Percentiles rank a stretch among this genome's conserved stretches.
phyloP scores from a whole-genome alignment of 2,329 filamentous ascomycete species.

The Bipolaris oryzae region DNA sequence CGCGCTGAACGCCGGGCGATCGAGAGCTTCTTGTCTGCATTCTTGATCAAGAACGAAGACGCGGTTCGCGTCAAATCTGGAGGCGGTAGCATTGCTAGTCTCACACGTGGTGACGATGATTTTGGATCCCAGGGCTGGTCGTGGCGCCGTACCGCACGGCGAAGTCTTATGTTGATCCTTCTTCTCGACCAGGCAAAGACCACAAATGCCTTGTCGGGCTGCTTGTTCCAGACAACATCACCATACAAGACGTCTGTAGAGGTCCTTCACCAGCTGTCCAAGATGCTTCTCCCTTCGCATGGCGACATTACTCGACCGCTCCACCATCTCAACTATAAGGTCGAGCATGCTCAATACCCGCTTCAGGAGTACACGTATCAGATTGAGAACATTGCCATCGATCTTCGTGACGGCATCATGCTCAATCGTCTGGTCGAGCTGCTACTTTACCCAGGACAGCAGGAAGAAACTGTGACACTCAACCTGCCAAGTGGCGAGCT shows the following conservation, averaged over 20 bases:
- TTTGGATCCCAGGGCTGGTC: slow-evolving; percentile 54
- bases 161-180: slow-evolving; percentile 65
- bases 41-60: slow-evolving; percentile 65
- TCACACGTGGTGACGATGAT: slow-evolving; percentile 48
- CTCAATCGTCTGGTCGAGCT: slow-evolving; percentile 66
- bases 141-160: slow-evolving; percentile 62
- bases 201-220: slow-evolving; percentile 45
- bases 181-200: slow-evolving; percentile 63
- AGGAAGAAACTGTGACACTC: slow-evolving; percentile 53
- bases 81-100: slow-evolving; percentile 47
- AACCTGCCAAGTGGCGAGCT: slow-evolving; percentile 54
- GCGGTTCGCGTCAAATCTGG: slow-evolving; percentile 50
- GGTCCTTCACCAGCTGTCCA: slow-evolving; percentile 59
- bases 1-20: slow-evolving; percentile 52
- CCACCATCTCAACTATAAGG: slow-evolving; percentile 62
- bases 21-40: slow-evolving; percentile 61
- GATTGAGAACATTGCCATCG: slow-evolving; percentile 65
- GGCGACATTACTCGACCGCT: slow-evolving; percentile 64
- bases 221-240: slow-evolving; percentile 60
- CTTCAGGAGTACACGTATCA: slow-evolving; percentile 65
- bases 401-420: slow-evolving; percentile 66
- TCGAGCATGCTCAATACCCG: slow-evolving; percentile 61
- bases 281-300: slow-evolving; percentile 62
- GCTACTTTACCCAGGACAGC: slow-evolving; percentile 54
- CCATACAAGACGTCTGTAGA: slow-evolving; percentile 62